Evolutionary conservation across 139 green algal species (phyloP), one percentile per base, ranked within the genome.

Genomic region (Picocystis salinarum): DNA sequence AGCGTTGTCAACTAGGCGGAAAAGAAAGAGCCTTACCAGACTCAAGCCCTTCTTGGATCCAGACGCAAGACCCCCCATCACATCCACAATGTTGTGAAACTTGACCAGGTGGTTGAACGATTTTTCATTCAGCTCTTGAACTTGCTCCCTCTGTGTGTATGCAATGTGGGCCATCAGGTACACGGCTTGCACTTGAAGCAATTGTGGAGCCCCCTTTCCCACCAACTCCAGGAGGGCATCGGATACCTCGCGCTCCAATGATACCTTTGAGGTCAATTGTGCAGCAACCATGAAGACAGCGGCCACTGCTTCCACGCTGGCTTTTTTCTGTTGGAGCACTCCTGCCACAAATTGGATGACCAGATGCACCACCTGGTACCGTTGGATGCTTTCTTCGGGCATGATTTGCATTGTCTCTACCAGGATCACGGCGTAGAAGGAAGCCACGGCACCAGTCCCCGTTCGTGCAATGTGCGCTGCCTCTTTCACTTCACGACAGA

Each of bases 241-340:
- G 29, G 23, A 13, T 22, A 56, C 22, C 2, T 40, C n/a, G 10
- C 19, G 39, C 39, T 19, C 40, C 3, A 56, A 24, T 10, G 19
- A 5, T 29, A 46, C 42, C 4, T 20, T 22, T 7, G 23, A 13
- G 2, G 11, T 12, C 3, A 56, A n/a, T 30, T 40, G 6, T 2
- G 20, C 20, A 11, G 6, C 11, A 15, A 49, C 39, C 23, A 56
- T 49, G 10, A 56, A 22, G 7, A 20, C 76, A 2, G 75, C 80
- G 2, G 66, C 59, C 11, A 59, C 52, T 51, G 79, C 75, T 49
- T 89, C 75, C 10, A 55, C 17, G 6, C 29, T 23, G 2, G 55
- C 61, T 5, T 30, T 33, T 1, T 17, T 11, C 5, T 39, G n/a
- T n/a, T n/a, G n/a, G n/a, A n/a, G n/a, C n/a, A n/a, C n/a, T n/a